Conservation (phyloP, 2,329 filamentous ascomycete genomes). For the Dactylellina parvicollis region DNA sequence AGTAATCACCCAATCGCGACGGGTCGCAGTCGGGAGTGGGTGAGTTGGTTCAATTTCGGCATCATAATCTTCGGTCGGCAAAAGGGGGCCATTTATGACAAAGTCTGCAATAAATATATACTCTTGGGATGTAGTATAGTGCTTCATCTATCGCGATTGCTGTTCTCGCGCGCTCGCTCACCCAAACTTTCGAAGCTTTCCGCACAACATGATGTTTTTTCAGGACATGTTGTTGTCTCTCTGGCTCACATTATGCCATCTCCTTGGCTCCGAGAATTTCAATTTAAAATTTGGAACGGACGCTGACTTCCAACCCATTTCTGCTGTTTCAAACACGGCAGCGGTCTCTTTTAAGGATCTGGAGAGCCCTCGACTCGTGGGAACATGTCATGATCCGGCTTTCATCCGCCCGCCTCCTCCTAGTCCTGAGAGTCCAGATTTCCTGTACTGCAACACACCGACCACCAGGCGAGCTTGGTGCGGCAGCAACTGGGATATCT, state of each 20-base stretch:
- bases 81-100: too few species aligned
- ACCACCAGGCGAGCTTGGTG: conserved; percentile 16
- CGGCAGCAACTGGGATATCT: too few species aligned
- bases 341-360: not conserved
- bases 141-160: too few species aligned
- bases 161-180: too few species aligned
- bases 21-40: too few species aligned
- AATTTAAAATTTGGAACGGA: not conserved
- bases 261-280: conserved; percentile 10
- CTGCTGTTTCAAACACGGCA: not conserved
- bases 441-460: not conserved
- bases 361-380: not conserved
- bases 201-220: conserved; percentile 7
- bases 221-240: conserved; percentile 10
- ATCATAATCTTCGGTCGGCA: too few species aligned
- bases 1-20: too few species aligned
- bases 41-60: too few species aligned
- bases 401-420: not conserved
- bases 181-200: too few species aligned
- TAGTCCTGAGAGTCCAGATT: not conserved
- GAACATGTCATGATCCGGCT: not conserved
- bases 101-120: too few species aligned
- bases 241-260: conserved; percentile 24
- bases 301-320: not conserved
- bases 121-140: too few species aligned